Percentiles rank a stretch among this genome's conserved stretches.
Conservation (phyloP, 2,329 filamentous ascomycete species). For the Nothomitra cinnamomea region DNA sequence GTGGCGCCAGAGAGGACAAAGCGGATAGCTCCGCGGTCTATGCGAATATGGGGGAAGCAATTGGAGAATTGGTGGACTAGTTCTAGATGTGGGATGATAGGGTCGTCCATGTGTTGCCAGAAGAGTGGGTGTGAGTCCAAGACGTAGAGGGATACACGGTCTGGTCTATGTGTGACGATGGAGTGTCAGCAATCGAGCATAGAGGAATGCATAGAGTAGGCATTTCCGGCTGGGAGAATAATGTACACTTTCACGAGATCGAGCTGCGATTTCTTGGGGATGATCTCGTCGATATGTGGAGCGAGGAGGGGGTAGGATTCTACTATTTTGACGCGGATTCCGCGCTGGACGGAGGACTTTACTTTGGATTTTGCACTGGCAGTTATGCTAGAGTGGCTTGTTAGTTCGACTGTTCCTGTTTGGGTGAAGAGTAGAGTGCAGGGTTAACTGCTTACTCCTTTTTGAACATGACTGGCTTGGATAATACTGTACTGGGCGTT, state of each 20-base stretch:
- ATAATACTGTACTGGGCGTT: too few relatives aligned
- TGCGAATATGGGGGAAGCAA: slow-evolving; percentile 68
- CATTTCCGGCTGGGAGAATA: too few relatives aligned
- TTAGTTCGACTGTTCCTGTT: slow-evolving; percentile 10
- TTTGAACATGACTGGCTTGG: slow-evolving; percentile 53
- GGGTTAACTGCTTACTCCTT: slow-evolving; percentile 50
- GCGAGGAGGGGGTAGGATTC: slow-evolving; percentile 73
- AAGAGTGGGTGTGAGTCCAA: slow-evolving; percentile 66
- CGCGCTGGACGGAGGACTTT: slow-evolving; percentile 87
- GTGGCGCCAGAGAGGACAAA: slow-evolving; percentile 89
- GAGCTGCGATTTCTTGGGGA: slow-evolving; percentile 87
- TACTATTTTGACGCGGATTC: slow-evolving; percentile 65
- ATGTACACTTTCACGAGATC: slow-evolving; percentile 69
- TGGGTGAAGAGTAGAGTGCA: neutral
- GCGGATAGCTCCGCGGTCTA: slow-evolving; percentile 89
- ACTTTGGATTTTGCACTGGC: slow-evolving; percentile 81
- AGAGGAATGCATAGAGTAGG: too few relatives aligned
- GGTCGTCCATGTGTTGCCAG: slow-evolving; percentile 68
- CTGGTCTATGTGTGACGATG: slow-evolving; percentile 36
- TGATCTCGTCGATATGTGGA: slow-evolving; percentile 79
- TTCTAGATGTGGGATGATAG: slow-evolving; percentile 62
- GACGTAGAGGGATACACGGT: slow-evolving; percentile 77
- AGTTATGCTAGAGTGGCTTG: slow-evolving; percentile 40
- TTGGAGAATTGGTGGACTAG: slow-evolving; percentile 82
- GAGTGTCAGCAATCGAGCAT: too few relatives aligned